Percentiles rank a stretch among this genome's conserved stretches.
Evolutionary conservation across 805 yeast species (phyloP).

Genomic region (Nakazawaea wickerhamii): DNA sequence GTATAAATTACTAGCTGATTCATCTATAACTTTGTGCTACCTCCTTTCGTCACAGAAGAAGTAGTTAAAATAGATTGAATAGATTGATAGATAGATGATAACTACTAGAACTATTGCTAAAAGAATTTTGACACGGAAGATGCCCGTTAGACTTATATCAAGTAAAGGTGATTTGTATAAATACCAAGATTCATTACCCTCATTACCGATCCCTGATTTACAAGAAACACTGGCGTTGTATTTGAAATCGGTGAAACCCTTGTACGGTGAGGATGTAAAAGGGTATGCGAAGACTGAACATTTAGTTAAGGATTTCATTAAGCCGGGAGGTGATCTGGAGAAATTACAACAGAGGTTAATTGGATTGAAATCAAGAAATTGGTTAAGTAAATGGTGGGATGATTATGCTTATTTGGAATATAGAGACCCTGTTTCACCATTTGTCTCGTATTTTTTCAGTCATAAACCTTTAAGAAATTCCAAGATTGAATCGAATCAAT

Average conservation of each 20-base stretch:
- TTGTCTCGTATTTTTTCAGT: constrained; percentile 82
- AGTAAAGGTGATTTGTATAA: constrained; percentile 63
- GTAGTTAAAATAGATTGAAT: too few species aligned
- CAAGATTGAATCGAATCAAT: constrained; percentile 53
- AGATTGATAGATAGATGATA: constrained; percentile 1
- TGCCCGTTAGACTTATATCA: constrained; percentile 11
- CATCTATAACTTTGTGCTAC: too few species aligned
- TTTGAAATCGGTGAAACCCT: constrained; percentile 69
- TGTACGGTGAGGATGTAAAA: constrained; percentile 45
- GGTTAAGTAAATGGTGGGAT: constrained; percentile 94
- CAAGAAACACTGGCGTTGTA: constrained; percentile 65
- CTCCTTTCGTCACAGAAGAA: too few species aligned
- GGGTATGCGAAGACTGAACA: constrained; percentile 39
- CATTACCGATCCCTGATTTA: constrained; percentile 82
- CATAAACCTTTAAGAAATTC: constrained; percentile 63
- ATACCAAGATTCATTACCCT: constrained; percentile 70
- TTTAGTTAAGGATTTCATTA: constrained; percentile 61
- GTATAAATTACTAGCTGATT: too few species aligned
- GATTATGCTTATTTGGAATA: constrained; percentile 86
- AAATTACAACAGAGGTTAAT: constrained; percentile 61
- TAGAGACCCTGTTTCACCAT: constrained; percentile 93
- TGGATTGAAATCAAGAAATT: constrained; percentile 66
- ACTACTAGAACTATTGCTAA: not conserved
- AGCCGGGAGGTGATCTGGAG: constrained; percentile 59
- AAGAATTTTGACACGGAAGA: not conserved